Conservation (phyloP, 306 rosid genomes). For the Vigna trinervia region DNA sequence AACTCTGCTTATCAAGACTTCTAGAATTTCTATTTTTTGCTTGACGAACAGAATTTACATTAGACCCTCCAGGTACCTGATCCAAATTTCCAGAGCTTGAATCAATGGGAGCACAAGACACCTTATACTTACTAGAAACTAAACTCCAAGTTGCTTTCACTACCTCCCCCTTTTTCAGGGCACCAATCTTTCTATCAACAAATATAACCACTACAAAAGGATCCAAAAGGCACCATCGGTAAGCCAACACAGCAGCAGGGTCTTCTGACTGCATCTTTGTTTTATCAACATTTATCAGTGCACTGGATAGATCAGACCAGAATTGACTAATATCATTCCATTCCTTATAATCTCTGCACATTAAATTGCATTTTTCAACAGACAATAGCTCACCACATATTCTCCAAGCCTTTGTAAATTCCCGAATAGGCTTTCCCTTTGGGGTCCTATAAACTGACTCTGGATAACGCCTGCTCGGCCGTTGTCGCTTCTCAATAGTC, state of each 20-base stretch:
- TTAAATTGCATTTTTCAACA: constrained; percentile 52
- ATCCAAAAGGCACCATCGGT: constrained; percentile 82
- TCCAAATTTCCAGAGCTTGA: constrained; percentile 56
- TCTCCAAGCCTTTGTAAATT: constrained; percentile 88
- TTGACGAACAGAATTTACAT: constrained; percentile 47
- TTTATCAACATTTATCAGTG: constrained; percentile 65
- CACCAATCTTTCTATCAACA: constrained; percentile 78
- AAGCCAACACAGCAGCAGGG: constrained; percentile 58
- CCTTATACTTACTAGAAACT: constrained; percentile 43
- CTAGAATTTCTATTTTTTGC: constrained; percentile 46
- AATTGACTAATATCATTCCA: constrained; percentile 78
- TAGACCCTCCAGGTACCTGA: constrained; percentile 45
- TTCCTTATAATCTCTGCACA: constrained; percentile 57
- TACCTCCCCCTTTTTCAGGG: constrained; percentile 81
- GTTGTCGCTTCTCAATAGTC: constrained; percentile 74
- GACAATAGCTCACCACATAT: constrained; percentile 76
- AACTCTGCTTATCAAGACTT: constrained; percentile 50
- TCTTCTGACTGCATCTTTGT: constrained; percentile 51
- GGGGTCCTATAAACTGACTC: constrained; percentile 86
- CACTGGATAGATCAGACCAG: constrained; percentile 74
- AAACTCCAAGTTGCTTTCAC: constrained; percentile 66
- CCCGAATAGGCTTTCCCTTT: constrained; percentile 76
- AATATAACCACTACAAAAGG: constrained; percentile 77
- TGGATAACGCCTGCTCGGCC: constrained; percentile 68
- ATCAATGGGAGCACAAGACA: constrained; percentile 36